A percentile compares a stretch with the other conserved stretches of the same genome.
phyloP scores from a whole-genome alignment of 2,329 filamentous ascomycete species.

The Xylariaceae sp. region DNA sequence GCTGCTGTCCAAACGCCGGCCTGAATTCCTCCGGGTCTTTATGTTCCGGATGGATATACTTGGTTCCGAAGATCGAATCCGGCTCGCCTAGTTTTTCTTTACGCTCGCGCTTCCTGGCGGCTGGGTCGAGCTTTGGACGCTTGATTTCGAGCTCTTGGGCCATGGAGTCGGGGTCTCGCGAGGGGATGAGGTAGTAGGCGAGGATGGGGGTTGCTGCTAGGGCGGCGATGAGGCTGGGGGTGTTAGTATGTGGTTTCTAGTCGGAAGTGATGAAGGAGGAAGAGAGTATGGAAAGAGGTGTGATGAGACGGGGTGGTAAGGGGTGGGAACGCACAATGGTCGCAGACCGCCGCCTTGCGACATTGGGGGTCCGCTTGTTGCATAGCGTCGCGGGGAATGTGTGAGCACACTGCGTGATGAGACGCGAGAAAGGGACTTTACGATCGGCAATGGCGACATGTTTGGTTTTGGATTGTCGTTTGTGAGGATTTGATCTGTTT shows the following conservation, averaged over 20 bases:
- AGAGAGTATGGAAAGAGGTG: no score
- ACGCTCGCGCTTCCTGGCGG: constrained; percentile 3
- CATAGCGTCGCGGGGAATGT: constrained; percentile 2
- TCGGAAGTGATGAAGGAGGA: no score
- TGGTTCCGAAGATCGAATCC: background rate
- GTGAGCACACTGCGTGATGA: background rate
- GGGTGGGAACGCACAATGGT: constrained; percentile 7
- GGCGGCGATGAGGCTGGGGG: constrained; percentile 14
- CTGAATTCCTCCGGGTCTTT: constrained; percentile 19
- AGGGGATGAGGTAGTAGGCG: constrained; percentile 15
- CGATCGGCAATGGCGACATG: constrained; percentile 5
- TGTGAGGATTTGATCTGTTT: background rate
- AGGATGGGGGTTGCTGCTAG: constrained; percentile 13
- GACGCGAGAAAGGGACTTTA: background rate
- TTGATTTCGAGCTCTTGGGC: background rate
- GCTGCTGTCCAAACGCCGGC: constrained; percentile 16
- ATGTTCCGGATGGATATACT: constrained; percentile 19
- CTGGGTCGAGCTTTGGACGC: constrained; percentile 16
- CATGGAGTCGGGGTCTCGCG: background rate
- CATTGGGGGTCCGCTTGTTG: constrained; percentile 5
- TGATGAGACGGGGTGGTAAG: background rate
- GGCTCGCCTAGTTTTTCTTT: constrained; percentile 1
- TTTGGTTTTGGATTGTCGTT: background rate
- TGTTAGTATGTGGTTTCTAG: background rate
- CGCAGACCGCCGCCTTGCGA: constrained; percentile 8